phyloP scores from a whole-genome alignment of 73 alveolate species.

The Paramecium sonneborni region DNA sequence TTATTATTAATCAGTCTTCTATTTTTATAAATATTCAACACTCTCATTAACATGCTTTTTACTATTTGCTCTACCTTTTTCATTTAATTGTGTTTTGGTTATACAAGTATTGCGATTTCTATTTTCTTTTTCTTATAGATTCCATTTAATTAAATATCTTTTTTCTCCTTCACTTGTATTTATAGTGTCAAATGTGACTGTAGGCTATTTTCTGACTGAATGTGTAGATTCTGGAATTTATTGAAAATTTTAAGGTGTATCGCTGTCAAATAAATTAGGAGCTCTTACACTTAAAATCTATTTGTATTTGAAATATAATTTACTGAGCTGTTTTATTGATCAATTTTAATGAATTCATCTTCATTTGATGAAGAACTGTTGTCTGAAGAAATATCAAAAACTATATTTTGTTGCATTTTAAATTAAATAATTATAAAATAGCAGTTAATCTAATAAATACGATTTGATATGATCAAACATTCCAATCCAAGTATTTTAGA shows the following conservation, averaged over 20 bases:
- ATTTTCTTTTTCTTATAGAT: background rate
- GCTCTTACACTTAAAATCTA: slow-evolving; percentile 23
- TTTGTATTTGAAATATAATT: background rate
- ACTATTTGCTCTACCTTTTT: background rate
- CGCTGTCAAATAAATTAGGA: slow-evolving; percentile 36
- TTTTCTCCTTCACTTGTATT: background rate
- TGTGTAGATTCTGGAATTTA: background rate
- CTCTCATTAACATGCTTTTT: background rate
- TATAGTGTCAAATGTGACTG: background rate
- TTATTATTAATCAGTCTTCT: background rate
- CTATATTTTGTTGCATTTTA: background rate
- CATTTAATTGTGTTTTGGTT: background rate
- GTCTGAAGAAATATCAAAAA: background rate
- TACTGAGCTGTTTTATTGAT: background rate
- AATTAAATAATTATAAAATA: background rate
- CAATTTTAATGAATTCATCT: background rate
- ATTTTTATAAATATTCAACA: background rate
- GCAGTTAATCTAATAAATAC: background rate
- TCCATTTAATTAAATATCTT: background rate
- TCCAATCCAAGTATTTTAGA: background rate
- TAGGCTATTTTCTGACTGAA: background rate
- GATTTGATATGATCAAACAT: background rate
- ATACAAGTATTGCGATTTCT: background rate
- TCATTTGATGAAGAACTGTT: slow-evolving; percentile 1
- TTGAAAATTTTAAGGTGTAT: slow-evolving; percentile 8